These are phyloP conservation scores for Cytospora piceae DNA, from an alignment of 2,329 filamentous ascomycete species.

Conservation along the genomic window DNA sequence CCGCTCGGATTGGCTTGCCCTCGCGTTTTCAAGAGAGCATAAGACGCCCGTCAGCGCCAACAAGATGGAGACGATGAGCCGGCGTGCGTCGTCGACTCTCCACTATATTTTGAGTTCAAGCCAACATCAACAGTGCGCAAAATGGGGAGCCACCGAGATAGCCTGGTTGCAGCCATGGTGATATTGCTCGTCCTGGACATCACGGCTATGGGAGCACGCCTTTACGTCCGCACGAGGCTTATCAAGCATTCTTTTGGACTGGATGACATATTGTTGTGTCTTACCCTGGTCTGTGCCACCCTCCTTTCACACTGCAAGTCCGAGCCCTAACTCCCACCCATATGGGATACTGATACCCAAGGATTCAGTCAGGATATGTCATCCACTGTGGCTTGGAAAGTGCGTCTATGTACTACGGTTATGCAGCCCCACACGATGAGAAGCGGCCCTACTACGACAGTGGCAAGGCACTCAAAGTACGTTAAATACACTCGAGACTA, in stretches of 20 bases:
- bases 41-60: background rate
- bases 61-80: background rate
- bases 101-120: background rate
- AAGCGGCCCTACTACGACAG: constrained; percentile 35
- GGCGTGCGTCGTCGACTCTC: background rate
- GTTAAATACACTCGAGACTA: background rate
- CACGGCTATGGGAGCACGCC: constrained; percentile 34
- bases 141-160: constrained; percentile 31
- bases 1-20: background rate
- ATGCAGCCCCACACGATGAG: constrained; percentile 35
- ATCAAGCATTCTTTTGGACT: constrained; percentile 35
- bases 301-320: background rate
- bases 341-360: constrained; percentile 28
- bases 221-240: constrained; percentile 38
- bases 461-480: constrained; percentile 34
- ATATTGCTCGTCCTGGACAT: constrained; percentile 37
- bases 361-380: constrained; percentile 34
- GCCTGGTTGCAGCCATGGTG: constrained; percentile 35
- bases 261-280: constrained; percentile 37
- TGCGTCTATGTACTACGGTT: constrained; percentile 38
- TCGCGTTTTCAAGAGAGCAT: background rate
- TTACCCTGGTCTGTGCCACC: constrained; percentile 35
- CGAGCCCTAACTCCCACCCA: background rate
- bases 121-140: background rate
- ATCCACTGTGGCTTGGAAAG: constrained; percentile 37